Percentiles rank a stretch among this genome's conserved stretches.
phyloP scores from a whole-genome alignment of 192 early-diverging fungal genomes.

The Umbelopsis ramanniana region DNA sequence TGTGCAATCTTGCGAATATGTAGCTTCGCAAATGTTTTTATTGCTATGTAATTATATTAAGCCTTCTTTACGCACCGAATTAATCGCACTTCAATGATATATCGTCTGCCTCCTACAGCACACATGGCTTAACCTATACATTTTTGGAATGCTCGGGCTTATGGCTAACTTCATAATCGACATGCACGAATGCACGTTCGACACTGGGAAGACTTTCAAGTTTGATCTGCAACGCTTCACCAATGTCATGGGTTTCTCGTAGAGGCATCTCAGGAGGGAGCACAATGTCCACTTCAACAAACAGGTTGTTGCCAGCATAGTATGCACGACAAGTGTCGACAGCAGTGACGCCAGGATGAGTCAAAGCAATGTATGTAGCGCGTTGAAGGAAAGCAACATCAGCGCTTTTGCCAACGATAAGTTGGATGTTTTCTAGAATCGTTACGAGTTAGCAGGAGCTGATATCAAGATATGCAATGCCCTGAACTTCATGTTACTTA shows the following conservation, averaged over 20 bases:
- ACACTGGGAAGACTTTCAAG: constrained; percentile 84
- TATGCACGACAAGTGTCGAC: constrained; percentile 87
- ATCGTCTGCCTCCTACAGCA: too few relatives aligned
- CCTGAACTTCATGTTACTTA: constrained; percentile 18
- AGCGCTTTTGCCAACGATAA: constrained; percentile 83
- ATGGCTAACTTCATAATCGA: constrained; percentile 91
- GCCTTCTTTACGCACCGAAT: too few relatives aligned
- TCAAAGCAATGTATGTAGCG: constrained; percentile 85
- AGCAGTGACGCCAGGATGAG: constrained; percentile 68
- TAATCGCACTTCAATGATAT: too few relatives aligned
- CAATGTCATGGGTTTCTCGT: constrained; percentile 88
- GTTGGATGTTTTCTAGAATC: constrained; percentile 67
- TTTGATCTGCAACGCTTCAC: constrained; percentile 87
- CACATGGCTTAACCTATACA: neutral
- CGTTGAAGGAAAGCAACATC: constrained; percentile 79
- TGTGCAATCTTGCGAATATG: neutral
- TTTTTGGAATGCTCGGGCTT: constrained; percentile 71
- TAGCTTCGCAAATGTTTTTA: neutral
- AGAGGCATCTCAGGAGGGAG: constrained; percentile 84
- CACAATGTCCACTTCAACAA: constrained; percentile 97
- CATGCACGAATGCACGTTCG: constrained; percentile 92
- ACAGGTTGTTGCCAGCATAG: constrained; percentile 84
- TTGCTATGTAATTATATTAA: too few relatives aligned
- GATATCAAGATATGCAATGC: neutral
- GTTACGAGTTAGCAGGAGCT: neutral